Evolutionary conservation across 768 basidiomycete genomes (phyloP), one percentile per base, ranked within the genome.

Genomic region (Tricholoma saponaceum): DNA sequence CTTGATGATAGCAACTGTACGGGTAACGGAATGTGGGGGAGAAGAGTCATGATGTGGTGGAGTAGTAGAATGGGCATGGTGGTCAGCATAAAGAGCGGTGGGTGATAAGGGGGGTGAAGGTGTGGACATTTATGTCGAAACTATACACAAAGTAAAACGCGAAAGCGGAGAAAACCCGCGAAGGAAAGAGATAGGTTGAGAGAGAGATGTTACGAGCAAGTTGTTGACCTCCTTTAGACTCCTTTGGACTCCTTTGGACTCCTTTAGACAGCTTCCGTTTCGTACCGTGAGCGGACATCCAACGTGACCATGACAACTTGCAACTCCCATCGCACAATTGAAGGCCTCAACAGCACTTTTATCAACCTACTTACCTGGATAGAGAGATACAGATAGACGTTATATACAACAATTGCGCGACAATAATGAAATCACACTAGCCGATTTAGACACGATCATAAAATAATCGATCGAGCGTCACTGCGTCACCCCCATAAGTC

Each of bases 1-100:
- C 74, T 92, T 93, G 79, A 93, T 91, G 60, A 92, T 89, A 16
- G 89, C 90, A 52, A 92, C 84, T 0, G 90, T 91, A 55, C 90
- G 80, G 43, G 81, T 81, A n/a, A 63, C 50, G n/a, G 64, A 57
- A 43, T 60, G 59, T 30, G 41, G 58, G 32, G 61, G 57, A 25
- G 64, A 58, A 22, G 62, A 58, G 14, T 58, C 61, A 20, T 60
- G 63, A 37, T 22, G 37, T 43, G 47, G 49, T 26, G 58, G 57
- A n/a, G 58, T 7, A 16, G 59, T 26, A 33, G 51, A 37, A 18
- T 35, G 47, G 37, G 56, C 7, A 32, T 39, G 57, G 14, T 63
- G 60, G 39, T 67, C 63, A 53, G 61, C 60, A 32, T 69, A 68
- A 57, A 64, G 67, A 52, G 66, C 54, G 58, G 66, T 60, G 16